Evolutionary conservation across 2,329 filamentous ascomycete genomes (phyloP).

Genomic region (Aspergillus costaricaensis): DNA sequence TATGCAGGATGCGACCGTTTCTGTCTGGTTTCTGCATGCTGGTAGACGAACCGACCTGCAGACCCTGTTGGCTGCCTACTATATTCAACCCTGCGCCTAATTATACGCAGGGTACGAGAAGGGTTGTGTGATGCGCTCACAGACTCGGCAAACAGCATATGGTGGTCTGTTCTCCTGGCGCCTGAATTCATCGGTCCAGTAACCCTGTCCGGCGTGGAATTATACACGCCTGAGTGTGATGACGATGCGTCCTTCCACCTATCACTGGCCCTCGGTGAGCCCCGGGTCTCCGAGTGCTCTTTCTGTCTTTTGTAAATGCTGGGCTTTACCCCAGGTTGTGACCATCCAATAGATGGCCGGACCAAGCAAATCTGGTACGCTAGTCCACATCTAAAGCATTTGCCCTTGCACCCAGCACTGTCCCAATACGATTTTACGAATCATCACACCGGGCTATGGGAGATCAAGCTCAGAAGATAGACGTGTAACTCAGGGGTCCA

Average conservation of each 20-base stretch:
- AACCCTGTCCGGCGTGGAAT: not conserved
- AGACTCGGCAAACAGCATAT: slow-evolving; percentile 4
- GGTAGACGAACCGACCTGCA: slow-evolving; percentile 4
- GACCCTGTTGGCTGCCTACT: not conserved
- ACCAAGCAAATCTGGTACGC: not conserved
- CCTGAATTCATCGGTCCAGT: not conserved
- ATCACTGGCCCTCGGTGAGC: not conserved
- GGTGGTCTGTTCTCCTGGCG: slow-evolving; percentile 6
- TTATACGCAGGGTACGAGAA: slow-evolving; percentile 6
- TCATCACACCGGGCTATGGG: not conserved
- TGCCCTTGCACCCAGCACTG: not conserved
- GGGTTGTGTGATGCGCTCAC: not conserved
- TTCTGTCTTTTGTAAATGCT: not conserved
- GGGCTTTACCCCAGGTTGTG: not conserved
- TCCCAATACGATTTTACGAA: not conserved
- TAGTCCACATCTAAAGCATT: not conserved
- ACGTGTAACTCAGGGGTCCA: not conserved
- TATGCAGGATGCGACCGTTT: slow-evolving; percentile 7
- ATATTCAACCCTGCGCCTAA: slow-evolving; percentile 1
- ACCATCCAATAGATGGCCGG: not conserved
- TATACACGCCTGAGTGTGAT: not conserved
- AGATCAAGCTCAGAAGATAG: not conserved
- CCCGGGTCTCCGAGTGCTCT: not conserved
- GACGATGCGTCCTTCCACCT: not conserved
- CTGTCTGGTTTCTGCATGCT: slow-evolving; percentile 8